Evolutionary conservation across 2,329 filamentous ascomycete species (phyloP).

Genomic region (Chrysosporium queenslandicum): DNA sequence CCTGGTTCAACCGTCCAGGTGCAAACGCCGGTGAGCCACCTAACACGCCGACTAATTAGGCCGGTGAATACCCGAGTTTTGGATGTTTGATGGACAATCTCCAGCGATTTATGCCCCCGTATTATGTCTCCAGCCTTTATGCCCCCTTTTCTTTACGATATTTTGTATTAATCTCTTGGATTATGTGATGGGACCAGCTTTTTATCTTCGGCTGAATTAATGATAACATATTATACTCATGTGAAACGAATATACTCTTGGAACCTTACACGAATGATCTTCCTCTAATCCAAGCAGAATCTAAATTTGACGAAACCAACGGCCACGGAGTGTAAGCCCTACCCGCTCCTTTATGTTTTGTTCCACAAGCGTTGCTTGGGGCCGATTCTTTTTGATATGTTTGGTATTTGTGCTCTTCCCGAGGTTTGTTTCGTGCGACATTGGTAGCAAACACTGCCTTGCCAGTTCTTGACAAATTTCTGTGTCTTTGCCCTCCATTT

Average conservation of each 20-base stretch:
- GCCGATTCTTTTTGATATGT: neutral
- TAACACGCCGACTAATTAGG: conserved; percentile 2
- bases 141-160: conserved; percentile 7
- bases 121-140: conserved; percentile 1
- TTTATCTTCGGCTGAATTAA: neutral
- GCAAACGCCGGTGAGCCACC: conserved; percentile 1
- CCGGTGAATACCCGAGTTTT: neutral
- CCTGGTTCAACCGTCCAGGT: conserved; percentile 37
- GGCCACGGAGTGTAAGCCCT: neutral
- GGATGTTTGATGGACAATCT: neutral
- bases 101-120: neutral
- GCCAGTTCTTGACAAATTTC: neutral
- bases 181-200: neutral
- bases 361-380: neutral
- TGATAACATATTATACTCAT: neutral
- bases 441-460: conserved; percentile 5
- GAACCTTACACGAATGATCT: neutral
- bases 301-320: neutral
- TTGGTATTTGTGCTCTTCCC: conserved; percentile 3
- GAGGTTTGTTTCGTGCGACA: conserved; percentile 5
- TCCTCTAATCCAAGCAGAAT: neutral
- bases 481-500: neutral
- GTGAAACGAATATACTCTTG: conserved; percentile 4
- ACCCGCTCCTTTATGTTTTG: neutral
- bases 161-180: conserved; percentile 10